Percentiles rank a stretch among this genome's conserved stretches.
phyloP scores from a whole-genome alignment of 2,329 filamentous ascomycete species.

The Phoma herbarum region DNA sequence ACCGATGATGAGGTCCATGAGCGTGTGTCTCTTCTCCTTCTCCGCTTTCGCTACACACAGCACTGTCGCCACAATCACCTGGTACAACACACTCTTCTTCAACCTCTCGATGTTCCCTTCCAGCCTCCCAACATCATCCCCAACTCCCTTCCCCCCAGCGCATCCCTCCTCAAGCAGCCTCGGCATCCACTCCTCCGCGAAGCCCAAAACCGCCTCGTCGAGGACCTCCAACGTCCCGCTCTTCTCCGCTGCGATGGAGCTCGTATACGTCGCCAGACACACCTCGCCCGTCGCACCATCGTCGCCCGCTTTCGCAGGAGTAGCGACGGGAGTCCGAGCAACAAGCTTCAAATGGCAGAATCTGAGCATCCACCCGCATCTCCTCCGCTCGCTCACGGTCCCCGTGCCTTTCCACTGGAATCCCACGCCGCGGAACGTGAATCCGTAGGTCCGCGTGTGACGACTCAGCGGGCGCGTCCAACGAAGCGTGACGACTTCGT shows the following conservation, averaged over 20 bases:
- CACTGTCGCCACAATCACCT: conserved; percentile 44
- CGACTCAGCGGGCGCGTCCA: neutral
- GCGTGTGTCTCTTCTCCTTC: conserved; percentile 44
- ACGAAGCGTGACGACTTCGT: neutral
- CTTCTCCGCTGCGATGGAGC: conserved; percentile 38
- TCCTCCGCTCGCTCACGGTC: conserved; percentile 33
- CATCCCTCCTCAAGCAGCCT: neutral
- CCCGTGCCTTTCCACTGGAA: conserved; percentile 50
- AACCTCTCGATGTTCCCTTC: conserved; percentile 9
- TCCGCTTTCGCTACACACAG: conserved; percentile 47
- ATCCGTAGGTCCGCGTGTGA: conserved; percentile 42
- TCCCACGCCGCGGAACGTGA: conserved; percentile 37
- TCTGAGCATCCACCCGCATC: conserved; percentile 33
- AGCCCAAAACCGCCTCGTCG: conserved; percentile 31
- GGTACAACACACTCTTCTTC: conserved; percentile 39
- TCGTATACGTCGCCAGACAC: conserved; percentile 42
- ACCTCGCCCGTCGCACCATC: conserved; percentile 25
- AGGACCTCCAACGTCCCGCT: conserved; percentile 40
- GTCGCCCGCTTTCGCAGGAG: neutral
- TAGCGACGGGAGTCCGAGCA: conserved; percentile 8
- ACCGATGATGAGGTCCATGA: conserved; percentile 23
- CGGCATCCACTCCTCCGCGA: conserved; percentile 27
- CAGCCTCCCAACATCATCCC: neutral
- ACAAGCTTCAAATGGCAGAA: conserved; percentile 48
- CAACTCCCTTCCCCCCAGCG: neutral